A percentile compares a stretch with the other conserved stretches of the same genome.
These are phyloP conservation scores for Allium fistulosum DNA, from an alignment of 106 monocot species.

Conservation along the genomic window DNA sequence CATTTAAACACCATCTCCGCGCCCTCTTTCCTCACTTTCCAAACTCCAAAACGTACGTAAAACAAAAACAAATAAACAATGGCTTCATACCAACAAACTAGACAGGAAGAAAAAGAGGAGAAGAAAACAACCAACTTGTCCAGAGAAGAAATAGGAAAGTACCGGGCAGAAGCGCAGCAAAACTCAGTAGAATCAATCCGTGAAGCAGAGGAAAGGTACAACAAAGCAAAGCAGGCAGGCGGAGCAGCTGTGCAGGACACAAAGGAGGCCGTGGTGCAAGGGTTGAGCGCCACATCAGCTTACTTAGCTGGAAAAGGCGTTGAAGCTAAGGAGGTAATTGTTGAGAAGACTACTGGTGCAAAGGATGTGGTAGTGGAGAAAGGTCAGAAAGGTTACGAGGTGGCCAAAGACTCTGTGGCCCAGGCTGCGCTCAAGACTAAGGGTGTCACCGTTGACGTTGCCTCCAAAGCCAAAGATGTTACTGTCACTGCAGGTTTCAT, in stretches of 20 bases:
- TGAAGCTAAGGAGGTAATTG: conserved; percentile 14
- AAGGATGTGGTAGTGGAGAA: not conserved
- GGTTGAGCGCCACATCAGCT: conserved; percentile 17
- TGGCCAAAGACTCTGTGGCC: not conserved
- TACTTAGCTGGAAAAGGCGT: conserved; percentile 20
- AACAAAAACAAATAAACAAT: conserved; percentile 7
- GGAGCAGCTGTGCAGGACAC: conserved; percentile 21
- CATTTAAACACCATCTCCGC: not conserved
- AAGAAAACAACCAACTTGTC: conserved; percentile 9
- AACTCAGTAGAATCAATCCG: conserved; percentile 56
- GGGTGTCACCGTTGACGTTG: not conserved
- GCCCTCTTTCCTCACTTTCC: not conserved
- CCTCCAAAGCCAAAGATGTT: not conserved
- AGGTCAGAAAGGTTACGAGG: conserved; percentile 6
- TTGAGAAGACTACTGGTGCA: not conserved
- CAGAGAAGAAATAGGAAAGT: conserved; percentile 38
- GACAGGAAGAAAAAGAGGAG: conserved; percentile 3
- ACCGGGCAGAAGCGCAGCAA: conserved; percentile 55
- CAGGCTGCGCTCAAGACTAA: not conserved
- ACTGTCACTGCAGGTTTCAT: not conserved
- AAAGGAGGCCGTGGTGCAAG: conserved; percentile 33
- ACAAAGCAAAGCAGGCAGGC: conserved; percentile 40
- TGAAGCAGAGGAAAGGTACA: conserved; percentile 61
- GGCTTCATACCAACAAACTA: conserved; percentile 32
- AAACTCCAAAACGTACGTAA: not conserved